phyloP scores from a whole-genome alignment of 352 stramenopile species.

The Phytophthora fragariae region DNA sequence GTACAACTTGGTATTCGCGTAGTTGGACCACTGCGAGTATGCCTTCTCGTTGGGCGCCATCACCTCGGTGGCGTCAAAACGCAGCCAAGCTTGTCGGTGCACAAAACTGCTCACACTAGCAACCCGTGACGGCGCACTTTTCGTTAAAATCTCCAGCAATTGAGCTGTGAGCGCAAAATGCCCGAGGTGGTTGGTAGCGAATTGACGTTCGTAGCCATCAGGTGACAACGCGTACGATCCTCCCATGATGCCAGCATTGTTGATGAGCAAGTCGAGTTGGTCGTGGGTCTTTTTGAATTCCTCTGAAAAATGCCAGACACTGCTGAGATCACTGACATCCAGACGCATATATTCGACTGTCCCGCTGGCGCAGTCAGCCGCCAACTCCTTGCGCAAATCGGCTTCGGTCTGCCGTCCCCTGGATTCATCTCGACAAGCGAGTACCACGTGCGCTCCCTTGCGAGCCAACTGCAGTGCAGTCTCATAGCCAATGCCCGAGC shows the following conservation, averaged over 20 bases:
- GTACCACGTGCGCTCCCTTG: constrained; percentile 41
- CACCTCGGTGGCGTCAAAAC: constrained; percentile 9
- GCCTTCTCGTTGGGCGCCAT: constrained; percentile 13
- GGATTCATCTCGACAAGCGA: constrained; percentile 39
- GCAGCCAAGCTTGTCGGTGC: constrained; percentile 21
- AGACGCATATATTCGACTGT: constrained; percentile 52
- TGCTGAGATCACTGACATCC: constrained; percentile 46
- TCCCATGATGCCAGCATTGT: constrained; percentile 61
- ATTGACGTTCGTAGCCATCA: constrained; percentile 57
- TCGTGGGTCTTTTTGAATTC: constrained; percentile 26
- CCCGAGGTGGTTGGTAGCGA: constrained; percentile 63
- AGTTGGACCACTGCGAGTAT: constrained; percentile 40
- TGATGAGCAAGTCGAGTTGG: constrained; percentile 56
- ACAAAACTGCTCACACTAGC: constrained; percentile 43
- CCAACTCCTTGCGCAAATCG: constrained; percentile 8
- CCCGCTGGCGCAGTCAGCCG: neutral
- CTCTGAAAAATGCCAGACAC: constrained; percentile 39
- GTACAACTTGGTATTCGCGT: constrained; percentile 89
- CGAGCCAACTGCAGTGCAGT: constrained; percentile 37
- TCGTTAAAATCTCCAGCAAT: constrained; percentile 40
- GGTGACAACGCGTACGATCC: constrained; percentile 31
- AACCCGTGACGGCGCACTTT: constrained; percentile 25
- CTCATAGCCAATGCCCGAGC: constrained; percentile 47
- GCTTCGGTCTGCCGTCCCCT: constrained; percentile 20
- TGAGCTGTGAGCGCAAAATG: constrained; percentile 53